These are phyloP conservation scores for Scutellaria minor DNA, from an alignment of 257 asterid species.

Conservation along the genomic window DNA sequence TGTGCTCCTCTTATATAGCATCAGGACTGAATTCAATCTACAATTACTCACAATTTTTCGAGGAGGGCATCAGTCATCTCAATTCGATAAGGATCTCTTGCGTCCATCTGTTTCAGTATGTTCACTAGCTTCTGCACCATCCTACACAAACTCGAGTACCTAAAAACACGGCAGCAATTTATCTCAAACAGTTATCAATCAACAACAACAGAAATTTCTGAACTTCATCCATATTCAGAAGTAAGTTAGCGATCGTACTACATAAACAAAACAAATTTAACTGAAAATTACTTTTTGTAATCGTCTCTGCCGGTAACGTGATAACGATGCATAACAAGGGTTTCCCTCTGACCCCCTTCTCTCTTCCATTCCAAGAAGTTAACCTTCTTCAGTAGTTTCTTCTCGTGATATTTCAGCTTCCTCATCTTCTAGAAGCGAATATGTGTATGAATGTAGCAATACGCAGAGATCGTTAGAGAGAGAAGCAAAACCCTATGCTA, in stretches of 20 bases:
- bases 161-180: conserved; percentile 33
- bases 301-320: conserved; percentile 86
- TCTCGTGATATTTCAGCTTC: conserved; percentile 81
- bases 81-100: conserved; percentile 78
- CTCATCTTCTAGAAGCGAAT: conserved; percentile 58
- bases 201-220: background rate
- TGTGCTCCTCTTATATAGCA: background rate
- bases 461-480: background rate
- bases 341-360: conserved; percentile 93
- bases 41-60: conserved; percentile 76
- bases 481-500: conserved; percentile 24
- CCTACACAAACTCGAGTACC: conserved; percentile 87
- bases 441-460: background rate
- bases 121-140: conserved; percentile 85
- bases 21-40: background rate
- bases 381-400: conserved; percentile 79
- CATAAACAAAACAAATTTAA: background rate
- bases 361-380: conserved; percentile 87
- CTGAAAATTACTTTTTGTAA: conserved; percentile 65
- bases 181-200: background rate
- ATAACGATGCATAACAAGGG: conserved; percentile 73
- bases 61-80: conserved; percentile 91
- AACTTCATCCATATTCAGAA: background rate
- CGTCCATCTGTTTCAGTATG: conserved; percentile 87
- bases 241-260: background rate